A percentile compares a stretch with the other conserved stretches of the same genome.
These are phyloP conservation scores for Fusarium aywerte DNA, from an alignment of 2,329 filamentous ascomycete genomes.

Conservation along the genomic window DNA sequence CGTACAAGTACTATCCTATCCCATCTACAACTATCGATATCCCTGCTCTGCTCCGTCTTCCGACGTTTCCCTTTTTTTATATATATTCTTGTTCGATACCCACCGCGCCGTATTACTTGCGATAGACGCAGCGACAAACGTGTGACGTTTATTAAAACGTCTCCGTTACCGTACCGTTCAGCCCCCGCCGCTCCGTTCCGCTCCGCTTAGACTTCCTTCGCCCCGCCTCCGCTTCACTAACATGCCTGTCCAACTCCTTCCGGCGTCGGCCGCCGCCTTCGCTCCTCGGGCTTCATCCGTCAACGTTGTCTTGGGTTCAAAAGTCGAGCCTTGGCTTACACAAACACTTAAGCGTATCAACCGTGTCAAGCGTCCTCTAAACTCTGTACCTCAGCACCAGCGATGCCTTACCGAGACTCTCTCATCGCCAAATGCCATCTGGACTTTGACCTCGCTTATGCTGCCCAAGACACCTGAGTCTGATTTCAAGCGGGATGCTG, in stretches of 20 bases:
- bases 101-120: constrained; percentile 25
- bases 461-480: constrained; percentile 87
- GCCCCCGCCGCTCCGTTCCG: constrained; percentile 27
- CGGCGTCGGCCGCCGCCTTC: constrained; percentile 95
- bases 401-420: constrained; percentile 95
- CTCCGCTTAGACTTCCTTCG: constrained; percentile 14
- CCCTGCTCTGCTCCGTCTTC: constrained; percentile 62
- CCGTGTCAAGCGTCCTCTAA: constrained; percentile 94
- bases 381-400: constrained; percentile 95
- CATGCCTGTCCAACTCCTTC: constrained; percentile 94
- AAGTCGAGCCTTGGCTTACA: constrained; percentile 96
- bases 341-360: constrained; percentile 97
- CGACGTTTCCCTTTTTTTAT: constrained; percentile 59
- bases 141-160: constrained; percentile 21
- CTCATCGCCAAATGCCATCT: constrained; percentile 89
- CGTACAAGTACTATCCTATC: constrained; percentile 5
- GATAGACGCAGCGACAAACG: constrained; percentile 17
- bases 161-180: constrained; percentile 12
- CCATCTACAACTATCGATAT: constrained; percentile 29
- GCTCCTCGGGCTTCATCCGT: constrained; percentile 89
- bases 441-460: constrained; percentile 94
- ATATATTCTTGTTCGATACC: constrained; percentile 53
- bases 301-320: constrained; percentile 91
- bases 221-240: constrained; percentile 37
- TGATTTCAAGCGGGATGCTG: constrained; percentile 83